Base-by-base conservation (phyloP, 2,329 filamentous ascomycete species). In the Gnomoniopsis sp. region DNA sequence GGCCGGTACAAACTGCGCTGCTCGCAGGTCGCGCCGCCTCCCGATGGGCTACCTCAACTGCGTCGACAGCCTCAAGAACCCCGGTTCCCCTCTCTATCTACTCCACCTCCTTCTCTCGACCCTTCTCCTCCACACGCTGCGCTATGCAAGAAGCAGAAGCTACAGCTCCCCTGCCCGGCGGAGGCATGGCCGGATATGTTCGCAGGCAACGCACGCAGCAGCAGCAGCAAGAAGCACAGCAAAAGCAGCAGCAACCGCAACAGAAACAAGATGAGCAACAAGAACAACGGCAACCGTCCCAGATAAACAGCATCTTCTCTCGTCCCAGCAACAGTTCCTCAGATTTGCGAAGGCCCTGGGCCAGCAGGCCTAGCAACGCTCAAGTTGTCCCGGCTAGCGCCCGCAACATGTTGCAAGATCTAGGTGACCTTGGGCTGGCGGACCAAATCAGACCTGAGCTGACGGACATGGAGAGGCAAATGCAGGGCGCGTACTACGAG, bases 391-490 rank as follows among this genome's bases (percentile, higher is more conserved):
- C 26, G 26, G 26, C 26, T 8, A 30, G 26, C 26, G 26, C 26
- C 8, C 26, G 26, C 26, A 30, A 8, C 26, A 30, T 30, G 22
- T 17, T 34, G 33, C 38, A 38, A 38, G 26, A 53, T 53, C n/a
- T 47, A 52, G 7, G 68, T 52, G 48, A 63, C 55, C 59, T 56
- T 38, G 58, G 61, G 33, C 53, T 60, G 33, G 47, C 60, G 53
- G 55, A 47, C 49, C 46, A 44, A 44, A 57, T 38, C 34, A 23
- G 33, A 17, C 60, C 38, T 30, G 69, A 67, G 12, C 57, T 69
- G 7, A 67, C 66, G 12, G 62, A 66, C 48, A 57, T 70, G 33
- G 46, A 66, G 59, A 67, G 67, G 43, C 65, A 68, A 56, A 49
- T 63, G 57, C 58, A 55, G 38, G 55, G 61, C 26, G 49, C 59